A percentile compares a stretch with the other conserved stretches of the same genome.
phyloP scores from a whole-genome alignment of 768 basidiomycete species.

The Mycena latifolia region DNA sequence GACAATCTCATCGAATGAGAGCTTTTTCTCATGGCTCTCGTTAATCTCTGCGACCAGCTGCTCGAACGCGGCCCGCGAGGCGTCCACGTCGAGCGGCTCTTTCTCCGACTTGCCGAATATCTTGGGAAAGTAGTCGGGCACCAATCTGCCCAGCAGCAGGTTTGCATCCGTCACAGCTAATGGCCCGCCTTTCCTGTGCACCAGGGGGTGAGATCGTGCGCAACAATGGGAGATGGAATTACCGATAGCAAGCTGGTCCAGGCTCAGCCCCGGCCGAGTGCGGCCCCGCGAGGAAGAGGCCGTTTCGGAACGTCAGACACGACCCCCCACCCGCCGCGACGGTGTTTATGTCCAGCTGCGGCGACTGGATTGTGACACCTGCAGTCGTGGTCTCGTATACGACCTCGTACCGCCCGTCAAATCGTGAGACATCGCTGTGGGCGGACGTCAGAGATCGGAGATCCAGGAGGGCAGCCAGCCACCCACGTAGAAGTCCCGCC shows the following conservation, averaged over 20 bases:
- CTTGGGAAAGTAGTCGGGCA: conserved; percentile 94
- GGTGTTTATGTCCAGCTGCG: conserved; percentile 95
- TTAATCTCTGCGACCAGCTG: conserved; percentile 80
- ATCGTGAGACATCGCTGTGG: conserved; percentile 84
- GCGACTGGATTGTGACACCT: conserved; percentile 91
- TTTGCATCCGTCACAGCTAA: conserved; percentile 96
- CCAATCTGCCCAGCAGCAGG: conserved; percentile 86
- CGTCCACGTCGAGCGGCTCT: conserved; percentile 84
- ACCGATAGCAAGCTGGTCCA: conserved; percentile 93
- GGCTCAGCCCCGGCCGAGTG: conserved; percentile 95
- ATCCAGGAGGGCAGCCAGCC: not conserved
- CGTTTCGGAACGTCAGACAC: conserved; percentile 89
- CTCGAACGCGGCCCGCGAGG: conserved; percentile 77
- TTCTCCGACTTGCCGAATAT: conserved; percentile 94
- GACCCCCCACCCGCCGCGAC: conserved; percentile 97
- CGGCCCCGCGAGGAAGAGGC: conserved; percentile 91
- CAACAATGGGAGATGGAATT: not conserved
- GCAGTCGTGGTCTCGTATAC: conserved; percentile 98
- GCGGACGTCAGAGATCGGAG: not conserved
- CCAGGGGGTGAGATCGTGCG: conserved; percentile 10
- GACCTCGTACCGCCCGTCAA: conserved; percentile 90
- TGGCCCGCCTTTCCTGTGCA: conserved; percentile 87
- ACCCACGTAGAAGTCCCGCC: conserved; percentile 87
- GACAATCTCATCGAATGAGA: conserved; percentile 86
- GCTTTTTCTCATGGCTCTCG: conserved; percentile 64